Evolutionary conservation across 257 asterid genomes (phyloP), one percentile per base, ranked within the genome.

Genomic region (Solanum etuberosum): DNA sequence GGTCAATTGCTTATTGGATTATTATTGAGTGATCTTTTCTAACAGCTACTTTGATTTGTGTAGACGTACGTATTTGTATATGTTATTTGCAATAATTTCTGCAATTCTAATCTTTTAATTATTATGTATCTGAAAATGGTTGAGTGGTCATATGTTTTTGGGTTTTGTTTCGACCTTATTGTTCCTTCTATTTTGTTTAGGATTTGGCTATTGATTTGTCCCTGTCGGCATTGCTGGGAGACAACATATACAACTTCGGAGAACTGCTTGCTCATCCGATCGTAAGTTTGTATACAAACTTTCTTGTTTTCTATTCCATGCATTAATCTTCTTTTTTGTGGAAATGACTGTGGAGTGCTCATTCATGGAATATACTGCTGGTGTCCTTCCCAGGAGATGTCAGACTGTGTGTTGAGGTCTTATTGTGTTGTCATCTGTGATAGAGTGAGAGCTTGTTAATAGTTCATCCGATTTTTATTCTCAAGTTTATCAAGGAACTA

Each of bases 241-340:
- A 88, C 68, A 85, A 85, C 73, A 88, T 88, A 77, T 88, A 88
- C 88, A 88, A 88, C 88, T 88, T 88, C n/a, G 90, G 90, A n/a
- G 90, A 88, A 71, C 88, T 88, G 12, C 90, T 88, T 40, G 90
- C 90, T 23, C 90, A 88, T 85, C 90, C 88, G 2, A 73, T 73
- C 18, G 90, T 88, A 88, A 88, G 90, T 21, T 67, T 35, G 54
- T n/a, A 31, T 65, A 35, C 37, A 8, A 15, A 83, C 42, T 70
- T 32, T 35, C 6, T 68, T 70, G 54, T 31, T 32, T 70, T 83
- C 25, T 85, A 13, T 11, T 67, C 23, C 61, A 67, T 42, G 77
- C 34, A 25, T 40, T 85, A 6, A 5, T 42, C 54, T 84, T 84
- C 63, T 31, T 70, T 68, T 23, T 16, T 85, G 70, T 68, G 81